Evolutionary conservation across 768 basidiomycete species (phyloP).

Genomic region (Holtermanniella nyarrowii): DNA sequence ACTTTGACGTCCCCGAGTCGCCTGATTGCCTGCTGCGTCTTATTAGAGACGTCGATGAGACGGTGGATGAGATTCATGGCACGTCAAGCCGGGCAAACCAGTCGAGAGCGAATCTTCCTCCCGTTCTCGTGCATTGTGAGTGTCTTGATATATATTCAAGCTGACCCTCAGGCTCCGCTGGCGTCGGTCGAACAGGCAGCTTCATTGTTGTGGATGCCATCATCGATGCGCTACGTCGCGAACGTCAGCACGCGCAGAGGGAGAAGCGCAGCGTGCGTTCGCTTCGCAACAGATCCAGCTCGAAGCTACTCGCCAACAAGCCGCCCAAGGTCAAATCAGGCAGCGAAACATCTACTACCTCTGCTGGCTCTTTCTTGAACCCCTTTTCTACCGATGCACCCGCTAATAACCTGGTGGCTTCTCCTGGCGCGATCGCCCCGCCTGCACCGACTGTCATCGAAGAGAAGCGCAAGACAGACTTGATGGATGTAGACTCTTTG

Average conservation of each 20-base stretch:
- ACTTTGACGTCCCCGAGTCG: conserved; percentile 86
- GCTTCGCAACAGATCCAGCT: neutral
- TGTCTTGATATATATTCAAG: neutral
- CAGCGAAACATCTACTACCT: no score
- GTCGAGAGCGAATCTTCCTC: conserved; percentile 14
- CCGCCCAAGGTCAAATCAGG: no score
- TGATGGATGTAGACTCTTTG: neutral
- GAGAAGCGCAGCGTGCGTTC: neutral
- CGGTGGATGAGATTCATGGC: conserved; percentile 5
- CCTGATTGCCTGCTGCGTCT: conserved; percentile 64
- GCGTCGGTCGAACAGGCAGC: conserved; percentile 87
- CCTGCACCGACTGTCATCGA: neutral
- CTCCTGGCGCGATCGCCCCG: neutral
- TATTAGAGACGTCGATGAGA: conserved; percentile 57
- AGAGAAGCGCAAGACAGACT: neutral
- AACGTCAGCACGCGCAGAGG: conserved; percentile 3
- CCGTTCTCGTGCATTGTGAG: conserved; percentile 40
- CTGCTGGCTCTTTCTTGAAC: no score
- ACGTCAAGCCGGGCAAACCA: conserved; percentile 10
- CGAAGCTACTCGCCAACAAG: neutral
- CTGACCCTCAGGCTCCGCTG: conserved; percentile 56
- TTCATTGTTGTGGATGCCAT: conserved; percentile 63
- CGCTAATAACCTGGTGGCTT: neutral
- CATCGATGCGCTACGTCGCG: conserved; percentile 28
- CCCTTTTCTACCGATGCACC: no score